Evolutionary conservation across 2,329 filamentous ascomycete genomes (phyloP).

Genomic region (Salinomyces thailandicus): DNA sequence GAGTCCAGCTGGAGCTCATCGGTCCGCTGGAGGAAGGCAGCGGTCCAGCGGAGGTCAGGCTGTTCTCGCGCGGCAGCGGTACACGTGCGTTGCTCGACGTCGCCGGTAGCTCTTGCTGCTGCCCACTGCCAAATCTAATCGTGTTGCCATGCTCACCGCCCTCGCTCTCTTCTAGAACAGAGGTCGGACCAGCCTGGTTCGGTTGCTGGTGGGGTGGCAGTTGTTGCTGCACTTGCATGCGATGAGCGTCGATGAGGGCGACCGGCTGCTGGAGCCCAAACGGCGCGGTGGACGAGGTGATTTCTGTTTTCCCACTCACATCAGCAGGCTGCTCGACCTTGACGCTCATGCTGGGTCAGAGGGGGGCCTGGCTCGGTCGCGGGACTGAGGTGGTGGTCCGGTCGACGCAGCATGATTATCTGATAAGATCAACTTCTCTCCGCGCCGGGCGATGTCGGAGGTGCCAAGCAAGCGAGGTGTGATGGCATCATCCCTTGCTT

Average conservation of each 20-base stretch:
- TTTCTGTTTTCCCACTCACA: not conserved
- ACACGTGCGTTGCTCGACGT: slow-evolving; percentile 1
- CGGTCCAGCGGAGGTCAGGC: not conserved
- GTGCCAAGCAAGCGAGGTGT: not conserved
- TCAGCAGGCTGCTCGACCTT: not conserved
- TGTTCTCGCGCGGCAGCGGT: slow-evolving; percentile 1
- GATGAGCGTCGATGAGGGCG: not conserved
- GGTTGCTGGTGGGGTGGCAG: too few species aligned
- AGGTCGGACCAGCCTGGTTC: too few species aligned
- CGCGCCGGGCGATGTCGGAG: not conserved
- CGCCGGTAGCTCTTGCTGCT: not conserved
- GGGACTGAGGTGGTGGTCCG: not conserved
- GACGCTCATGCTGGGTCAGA: not conserved
- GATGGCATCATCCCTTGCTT: too few species aligned
- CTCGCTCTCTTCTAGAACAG: too few species aligned
- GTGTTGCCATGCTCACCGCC: not conserved
- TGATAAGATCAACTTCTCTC: not conserved
- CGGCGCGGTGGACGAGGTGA: not conserved
- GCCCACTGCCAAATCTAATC: too few species aligned
- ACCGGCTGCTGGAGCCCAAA: not conserved
- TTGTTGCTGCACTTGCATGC: not conserved
- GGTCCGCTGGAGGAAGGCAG: slow-evolving; percentile 21
- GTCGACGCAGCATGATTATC: not conserved
- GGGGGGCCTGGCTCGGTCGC: not conserved
- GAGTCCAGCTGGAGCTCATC: slow-evolving; percentile 26